Evolutionary conservation across 306 rosid species (phyloP).

Genomic region (Rosa persica): DNA sequence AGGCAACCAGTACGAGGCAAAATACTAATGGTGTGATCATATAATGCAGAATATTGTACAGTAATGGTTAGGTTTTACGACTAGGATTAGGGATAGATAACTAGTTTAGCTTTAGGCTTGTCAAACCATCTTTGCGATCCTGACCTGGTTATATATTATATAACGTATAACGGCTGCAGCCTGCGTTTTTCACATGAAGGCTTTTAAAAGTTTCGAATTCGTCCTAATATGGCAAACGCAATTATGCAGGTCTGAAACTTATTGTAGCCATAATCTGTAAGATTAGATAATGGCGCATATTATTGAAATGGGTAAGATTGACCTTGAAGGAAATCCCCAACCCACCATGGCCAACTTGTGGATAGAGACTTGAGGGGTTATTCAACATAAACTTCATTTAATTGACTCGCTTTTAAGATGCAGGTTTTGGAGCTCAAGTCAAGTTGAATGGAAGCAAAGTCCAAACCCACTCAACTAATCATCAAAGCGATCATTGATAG

Average conservation of each 20-base stretch:
- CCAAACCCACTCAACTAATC: constrained; percentile 8
- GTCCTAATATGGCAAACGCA: constrained; percentile 2
- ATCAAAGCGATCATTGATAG: neutral
- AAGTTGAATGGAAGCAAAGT: neutral
- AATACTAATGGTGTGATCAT: neutral
- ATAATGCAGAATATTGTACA: neutral
- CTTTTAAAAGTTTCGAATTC: neutral
- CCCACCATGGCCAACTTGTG: constrained; percentile 14
- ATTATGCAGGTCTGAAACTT: constrained; percentile 11
- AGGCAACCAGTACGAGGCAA: neutral
- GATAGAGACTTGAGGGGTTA: constrained; percentile 2
- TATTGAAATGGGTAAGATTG: constrained; percentile 1
- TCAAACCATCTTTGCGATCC: neutral
- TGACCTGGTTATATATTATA: neutral
- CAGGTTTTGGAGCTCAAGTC: constrained; percentile 2
- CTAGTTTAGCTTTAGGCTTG: neutral
- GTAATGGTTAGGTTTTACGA: neutral
- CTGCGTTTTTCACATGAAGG: neutral
- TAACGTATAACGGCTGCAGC: neutral
- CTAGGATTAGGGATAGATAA: neutral
- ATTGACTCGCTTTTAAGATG: neutral
- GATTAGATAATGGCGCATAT: neutral
- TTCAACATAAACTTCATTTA: neutral
- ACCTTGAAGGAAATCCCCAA: constrained; percentile 6
- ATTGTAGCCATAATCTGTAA: neutral